Evolutionary conservation across 1,284 basidiomycete genomes (phyloP), one percentile per base, ranked within the genome.

Genomic region (Meripilus lineatus): DNA sequence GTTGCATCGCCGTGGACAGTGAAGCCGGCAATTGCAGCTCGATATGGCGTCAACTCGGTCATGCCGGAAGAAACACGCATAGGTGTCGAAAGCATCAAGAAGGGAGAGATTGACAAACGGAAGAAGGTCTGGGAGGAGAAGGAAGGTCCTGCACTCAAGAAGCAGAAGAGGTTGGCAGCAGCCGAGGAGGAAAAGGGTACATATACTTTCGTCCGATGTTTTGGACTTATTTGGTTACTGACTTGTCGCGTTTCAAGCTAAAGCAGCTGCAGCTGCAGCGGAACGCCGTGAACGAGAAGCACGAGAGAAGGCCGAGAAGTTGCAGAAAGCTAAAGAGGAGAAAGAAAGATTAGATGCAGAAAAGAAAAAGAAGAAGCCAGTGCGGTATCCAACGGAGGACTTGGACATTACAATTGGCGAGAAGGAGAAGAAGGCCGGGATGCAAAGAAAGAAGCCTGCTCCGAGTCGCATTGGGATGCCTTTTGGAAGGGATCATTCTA

Each of bases 1-100:
- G 85, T 95, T 30, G 93, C 89, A 25, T 90, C 91, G 0, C 93
- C 95, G 3, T 99, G 95, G 95, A 83, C 84, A 2, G 93, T 98
- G 28, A 96, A 97, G 62, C 78, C 81, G 4, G 68, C 74, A 10
- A 85, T 98, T 42, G 93, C 93, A 0, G 71, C 76, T 50, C 80
- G 83, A 42, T 96, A 92, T 63, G 85, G 84, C 5, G 83, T 99
- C 17, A 81, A 87, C 47, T 81, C 78, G 20, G 74, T 87, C 44
- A 93, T 94, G 81, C 81, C 89, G 0, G 89, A 91, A 50, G 86
- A 84, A 58, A 84, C 86, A n/a, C 76, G 82, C 33, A 79, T 78
- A 58, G 81, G 80, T 26, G 89, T 94, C 17, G 81, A 88, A 58
- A 77, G 68, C 45, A 79, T 89, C 51, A 88, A 90, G 66, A 89